Evolutionary conservation across 1,139 yeast genomes (phyloP).

Genomic region (Geotrichum macrosporum): DNA sequence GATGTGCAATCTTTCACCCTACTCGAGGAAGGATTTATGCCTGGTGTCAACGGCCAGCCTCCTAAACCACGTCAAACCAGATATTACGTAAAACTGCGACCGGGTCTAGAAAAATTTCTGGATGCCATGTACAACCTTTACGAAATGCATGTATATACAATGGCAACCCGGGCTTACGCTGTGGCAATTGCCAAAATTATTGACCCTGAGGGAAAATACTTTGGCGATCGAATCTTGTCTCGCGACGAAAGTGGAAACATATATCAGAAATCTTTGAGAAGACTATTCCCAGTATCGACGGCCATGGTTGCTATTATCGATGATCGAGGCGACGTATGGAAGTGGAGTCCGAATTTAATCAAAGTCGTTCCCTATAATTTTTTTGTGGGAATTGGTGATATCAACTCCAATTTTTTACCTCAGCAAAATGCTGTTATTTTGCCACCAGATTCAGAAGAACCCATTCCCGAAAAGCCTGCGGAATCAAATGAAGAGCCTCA

Average conservation of each 20-base stretch:
- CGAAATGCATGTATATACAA: conserved; percentile 93
- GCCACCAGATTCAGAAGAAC: conserved; percentile 19
- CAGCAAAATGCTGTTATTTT: conserved; percentile 55
- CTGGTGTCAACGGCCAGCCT: conserved; percentile 29
- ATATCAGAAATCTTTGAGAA: conserved; percentile 79
- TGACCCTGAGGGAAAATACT: conserved; percentile 81
- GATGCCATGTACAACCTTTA: conserved; percentile 58
- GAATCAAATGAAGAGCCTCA: not conserved
- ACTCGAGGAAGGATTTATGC: conserved; percentile 66
- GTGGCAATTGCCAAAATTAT: conserved; percentile 82
- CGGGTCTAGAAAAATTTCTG: conserved; percentile 75
- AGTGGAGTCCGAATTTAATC: conserved; percentile 87
- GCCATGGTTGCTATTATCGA: conserved; percentile 95
- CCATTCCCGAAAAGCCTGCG: not conserved
- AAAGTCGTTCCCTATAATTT: conserved; percentile 94
- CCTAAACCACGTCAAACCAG: conserved; percentile 20
- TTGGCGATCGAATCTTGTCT: conserved; percentile 86
- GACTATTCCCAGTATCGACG: conserved; percentile 93
- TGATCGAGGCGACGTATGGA: conserved; percentile 99
- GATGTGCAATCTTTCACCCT: conserved; percentile 75
- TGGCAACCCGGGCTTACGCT: conserved; percentile 98
- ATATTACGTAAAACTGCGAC: conserved; percentile 87
- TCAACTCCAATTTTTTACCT: conserved; percentile 87
- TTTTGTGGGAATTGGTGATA: conserved; percentile 96
- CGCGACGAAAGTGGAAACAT: conserved; percentile 94